phyloP scores from a whole-genome alignment of 2,329 filamentous ascomycete species.

The Cytospora chrysosperma region DNA sequence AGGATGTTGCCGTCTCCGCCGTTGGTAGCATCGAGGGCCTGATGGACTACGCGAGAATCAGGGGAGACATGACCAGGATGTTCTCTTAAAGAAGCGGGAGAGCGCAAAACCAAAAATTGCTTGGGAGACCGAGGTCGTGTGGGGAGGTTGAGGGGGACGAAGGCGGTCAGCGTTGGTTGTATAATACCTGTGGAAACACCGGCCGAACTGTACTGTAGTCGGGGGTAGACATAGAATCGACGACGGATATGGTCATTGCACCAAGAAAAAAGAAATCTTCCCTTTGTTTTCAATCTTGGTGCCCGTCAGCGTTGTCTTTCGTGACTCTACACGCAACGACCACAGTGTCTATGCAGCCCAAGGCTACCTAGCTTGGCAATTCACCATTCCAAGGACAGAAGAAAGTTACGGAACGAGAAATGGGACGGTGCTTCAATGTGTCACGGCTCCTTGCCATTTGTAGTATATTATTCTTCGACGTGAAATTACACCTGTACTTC shows the following conservation, averaged over 20 bases:
- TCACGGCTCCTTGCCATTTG: neutral
- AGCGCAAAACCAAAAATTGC: conserved; percentile 16
- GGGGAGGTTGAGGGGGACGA: conserved; percentile 22
- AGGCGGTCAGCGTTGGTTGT: conserved; percentile 30
- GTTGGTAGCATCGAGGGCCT: conserved; percentile 89
- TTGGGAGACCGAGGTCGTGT: conserved; percentile 19
- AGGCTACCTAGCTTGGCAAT: neutral
- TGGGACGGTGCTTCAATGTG: neutral
- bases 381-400: neutral
- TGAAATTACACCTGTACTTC: neutral
- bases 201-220: conserved; percentile 40
- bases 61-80: conserved; percentile 39
- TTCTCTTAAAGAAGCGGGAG: conserved; percentile 28
- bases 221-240: conserved; percentile 35
- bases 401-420: too few relatives aligned
- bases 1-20: conserved; percentile 90
- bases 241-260: conserved; percentile 26
- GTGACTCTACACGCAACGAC: neutral
- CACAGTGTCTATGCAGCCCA: neutral
- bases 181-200: conserved; percentile 36
- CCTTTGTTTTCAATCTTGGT: conserved; percentile 6
- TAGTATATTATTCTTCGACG: neutral
- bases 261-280: conserved; percentile 18
- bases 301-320: neutral
- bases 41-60: conserved; percentile 61